These are phyloP conservation scores for Eutrema japonicum DNA, from an alignment of 345 rosid genomes.

Conservation along the genomic window DNA sequence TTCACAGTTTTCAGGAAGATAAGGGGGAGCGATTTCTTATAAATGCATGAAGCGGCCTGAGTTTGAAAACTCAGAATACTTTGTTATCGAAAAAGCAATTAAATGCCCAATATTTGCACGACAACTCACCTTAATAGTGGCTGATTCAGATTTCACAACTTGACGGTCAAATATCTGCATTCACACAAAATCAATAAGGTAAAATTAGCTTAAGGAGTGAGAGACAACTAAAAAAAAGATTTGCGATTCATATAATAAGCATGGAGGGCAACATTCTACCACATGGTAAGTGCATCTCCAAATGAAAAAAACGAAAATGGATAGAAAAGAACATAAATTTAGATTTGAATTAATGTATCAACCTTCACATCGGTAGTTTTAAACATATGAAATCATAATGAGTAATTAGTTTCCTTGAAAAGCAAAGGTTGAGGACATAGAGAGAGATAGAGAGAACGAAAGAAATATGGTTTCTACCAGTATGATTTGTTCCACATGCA, in stretches of 20 bases:
- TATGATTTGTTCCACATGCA: slow-evolving; percentile 94
- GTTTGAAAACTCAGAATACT: neutral
- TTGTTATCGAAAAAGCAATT: neutral
- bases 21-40: neutral
- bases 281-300: neutral
- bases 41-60: neutral
- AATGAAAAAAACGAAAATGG: neutral
- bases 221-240: too few relatives aligned
- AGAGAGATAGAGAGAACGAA: neutral
- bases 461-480: slow-evolving; percentile 57
- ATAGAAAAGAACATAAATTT: neutral
- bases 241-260: neutral
- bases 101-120: neutral
- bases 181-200: neutral
- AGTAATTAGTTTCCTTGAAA: slow-evolving; percentile 8
- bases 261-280: slow-evolving; percentile 4
- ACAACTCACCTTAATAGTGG: slow-evolving; percentile 72
- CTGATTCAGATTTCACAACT: slow-evolving; percentile 91
- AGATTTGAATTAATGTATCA: slow-evolving; percentile 8
- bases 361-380: slow-evolving; percentile 69
- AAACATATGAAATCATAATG: slow-evolving; percentile 1
- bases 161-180: slow-evolving; percentile 72
- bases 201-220: neutral
- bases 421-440: neutral
- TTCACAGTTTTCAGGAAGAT: slow-evolving; percentile 15